Percentiles rank a stretch among this genome's conserved stretches.
phyloP scores from a whole-genome alignment of 2,329 filamentous ascomycete species.

The Colletotrichum gigasporum region DNA sequence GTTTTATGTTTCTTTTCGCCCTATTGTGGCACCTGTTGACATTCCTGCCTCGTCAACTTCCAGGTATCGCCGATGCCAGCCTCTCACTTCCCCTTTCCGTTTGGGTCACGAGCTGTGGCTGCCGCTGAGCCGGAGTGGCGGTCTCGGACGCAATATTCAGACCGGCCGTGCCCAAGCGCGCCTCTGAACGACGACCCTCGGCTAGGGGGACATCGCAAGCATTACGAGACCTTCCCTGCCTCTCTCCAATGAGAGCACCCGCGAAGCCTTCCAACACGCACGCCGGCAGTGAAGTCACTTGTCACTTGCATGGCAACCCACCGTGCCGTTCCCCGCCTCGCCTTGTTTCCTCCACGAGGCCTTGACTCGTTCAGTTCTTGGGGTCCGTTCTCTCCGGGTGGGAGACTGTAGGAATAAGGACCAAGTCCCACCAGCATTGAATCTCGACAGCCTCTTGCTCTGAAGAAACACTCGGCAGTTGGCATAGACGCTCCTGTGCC shows the following conservation, averaged over 20 bases:
- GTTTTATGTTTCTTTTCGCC: background rate
- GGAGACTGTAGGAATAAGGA: too few species aligned
- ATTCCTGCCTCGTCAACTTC: background rate
- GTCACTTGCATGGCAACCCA: constrained; percentile 9
- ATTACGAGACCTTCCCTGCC: background rate
- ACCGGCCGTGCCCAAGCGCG: constrained; percentile 2
- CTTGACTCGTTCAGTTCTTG: background rate
- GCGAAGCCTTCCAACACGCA: background rate
- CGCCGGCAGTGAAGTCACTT: constrained; percentile 5
- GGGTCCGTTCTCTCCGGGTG: background rate
- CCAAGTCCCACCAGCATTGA: background rate
- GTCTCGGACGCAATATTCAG: constrained; percentile 12
- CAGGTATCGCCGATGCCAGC: background rate
- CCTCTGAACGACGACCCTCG: background rate
- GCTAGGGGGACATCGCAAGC: background rate
- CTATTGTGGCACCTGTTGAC: background rate
- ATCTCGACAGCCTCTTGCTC: background rate
- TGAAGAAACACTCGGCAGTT: constrained; percentile 3
- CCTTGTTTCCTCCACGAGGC: background rate
- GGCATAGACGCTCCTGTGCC: background rate
- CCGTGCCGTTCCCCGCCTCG: background rate
- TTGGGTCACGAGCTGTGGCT: background rate
- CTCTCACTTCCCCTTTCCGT: background rate
- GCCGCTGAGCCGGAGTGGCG: background rate
- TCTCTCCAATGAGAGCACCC: background rate